A percentile compares a stretch with the other conserved stretches of the same genome.
Evolutionary conservation across 108 stramenopile genomes (phyloP).

Genomic region (Nitzschia putrida): DNA sequence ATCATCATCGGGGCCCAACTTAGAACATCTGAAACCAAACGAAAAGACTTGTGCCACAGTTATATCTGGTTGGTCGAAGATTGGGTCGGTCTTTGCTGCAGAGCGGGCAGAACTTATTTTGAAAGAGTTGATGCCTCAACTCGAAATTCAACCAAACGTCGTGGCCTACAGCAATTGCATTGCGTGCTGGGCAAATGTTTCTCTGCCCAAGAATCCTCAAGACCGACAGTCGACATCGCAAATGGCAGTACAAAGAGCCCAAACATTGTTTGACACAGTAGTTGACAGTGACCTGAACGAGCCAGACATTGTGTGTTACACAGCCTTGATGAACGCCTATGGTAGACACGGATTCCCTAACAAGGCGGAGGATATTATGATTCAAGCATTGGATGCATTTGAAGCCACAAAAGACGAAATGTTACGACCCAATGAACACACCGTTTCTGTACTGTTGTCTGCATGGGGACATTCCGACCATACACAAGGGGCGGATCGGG

Average conservation of each 20-base stretch:
- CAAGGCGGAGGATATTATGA: slow-evolving; percentile 18
- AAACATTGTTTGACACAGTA: slow-evolving; percentile 40
- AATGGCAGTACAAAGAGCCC: slow-evolving; percentile 31
- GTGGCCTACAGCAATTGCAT: slow-evolving; percentile 44
- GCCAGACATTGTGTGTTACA: slow-evolving; percentile 61
- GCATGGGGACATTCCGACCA: slow-evolving; percentile 39
- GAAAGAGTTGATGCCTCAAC: slow-evolving; percentile 40
- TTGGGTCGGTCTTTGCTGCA: slow-evolving; percentile 44
- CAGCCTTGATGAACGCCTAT: slow-evolving; percentile 37
- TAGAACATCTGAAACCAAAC: slow-evolving; percentile 18
- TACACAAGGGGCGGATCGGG: slow-evolving; percentile 16
- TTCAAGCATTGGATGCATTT: slow-evolving; percentile 9
- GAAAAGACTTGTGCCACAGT: slow-evolving; percentile 19
- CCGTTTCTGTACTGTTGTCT: slow-evolving; percentile 64
- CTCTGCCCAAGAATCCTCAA: slow-evolving; percentile 7
- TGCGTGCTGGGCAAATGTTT: slow-evolving; percentile 38
- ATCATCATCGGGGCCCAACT: neutral
- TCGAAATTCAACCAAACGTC: slow-evolving; percentile 58
- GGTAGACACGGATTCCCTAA: slow-evolving; percentile 15
- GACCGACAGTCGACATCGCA: neutral
- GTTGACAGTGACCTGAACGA: neutral
- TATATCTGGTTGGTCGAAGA: slow-evolving; percentile 58
- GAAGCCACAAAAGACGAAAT: neutral
- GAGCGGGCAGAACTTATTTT: slow-evolving; percentile 39
- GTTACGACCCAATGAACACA: slow-evolving; percentile 24